Conservation (phyloP, 148 eudicot genomes). For the Selenicereus undatus region DNA sequence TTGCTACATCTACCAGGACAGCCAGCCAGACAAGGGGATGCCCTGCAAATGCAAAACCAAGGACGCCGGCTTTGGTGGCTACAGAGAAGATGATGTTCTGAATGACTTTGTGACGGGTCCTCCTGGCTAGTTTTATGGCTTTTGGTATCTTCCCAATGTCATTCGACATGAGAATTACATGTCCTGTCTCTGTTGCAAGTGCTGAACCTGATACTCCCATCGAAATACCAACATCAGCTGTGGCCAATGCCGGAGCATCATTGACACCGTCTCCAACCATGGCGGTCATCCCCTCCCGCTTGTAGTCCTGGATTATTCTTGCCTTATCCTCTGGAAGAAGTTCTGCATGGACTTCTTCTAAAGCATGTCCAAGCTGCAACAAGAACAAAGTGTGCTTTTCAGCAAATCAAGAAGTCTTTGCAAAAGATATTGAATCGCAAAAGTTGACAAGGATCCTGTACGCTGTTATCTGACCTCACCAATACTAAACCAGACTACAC, state of each 20-base stretch:
- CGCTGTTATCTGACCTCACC: too few species aligned
- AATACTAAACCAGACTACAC: too few species aligned
- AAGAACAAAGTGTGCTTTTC: background rate
- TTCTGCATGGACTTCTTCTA: slow-evolving; percentile 62
- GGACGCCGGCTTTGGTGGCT: slow-evolving; percentile 49
- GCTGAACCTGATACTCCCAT: slow-evolving; percentile 98
- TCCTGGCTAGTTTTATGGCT: slow-evolving; percentile 53
- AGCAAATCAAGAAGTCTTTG: slow-evolving; percentile 2
- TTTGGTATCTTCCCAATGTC: slow-evolving; percentile 70
- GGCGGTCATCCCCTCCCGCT: slow-evolving; percentile 54
- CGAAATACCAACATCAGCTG: slow-evolving; percentile 88
- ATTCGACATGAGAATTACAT: slow-evolving; percentile 80
- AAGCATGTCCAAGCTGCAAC: slow-evolving; percentile 57
- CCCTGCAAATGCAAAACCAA: slow-evolving; percentile 65
- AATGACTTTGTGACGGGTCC: slow-evolving; percentile 50
- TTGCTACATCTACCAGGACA: slow-evolving; percentile 71
- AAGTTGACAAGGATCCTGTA: too few species aligned
- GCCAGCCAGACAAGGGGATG: slow-evolving; percentile 95
- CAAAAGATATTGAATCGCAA: background rate
- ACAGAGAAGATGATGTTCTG: slow-evolving; percentile 65
- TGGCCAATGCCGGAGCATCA: slow-evolving; percentile 91
- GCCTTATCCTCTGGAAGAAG: slow-evolving; percentile 88
- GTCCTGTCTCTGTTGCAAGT: slow-evolving; percentile 82
- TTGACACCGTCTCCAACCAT: slow-evolving; percentile 99
- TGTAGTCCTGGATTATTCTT: slow-evolving; percentile 49